These are phyloP conservation scores for Monilinia aucupariae DNA, from an alignment of 2,329 filamentous ascomycete species.

Conservation along the genomic window DNA sequence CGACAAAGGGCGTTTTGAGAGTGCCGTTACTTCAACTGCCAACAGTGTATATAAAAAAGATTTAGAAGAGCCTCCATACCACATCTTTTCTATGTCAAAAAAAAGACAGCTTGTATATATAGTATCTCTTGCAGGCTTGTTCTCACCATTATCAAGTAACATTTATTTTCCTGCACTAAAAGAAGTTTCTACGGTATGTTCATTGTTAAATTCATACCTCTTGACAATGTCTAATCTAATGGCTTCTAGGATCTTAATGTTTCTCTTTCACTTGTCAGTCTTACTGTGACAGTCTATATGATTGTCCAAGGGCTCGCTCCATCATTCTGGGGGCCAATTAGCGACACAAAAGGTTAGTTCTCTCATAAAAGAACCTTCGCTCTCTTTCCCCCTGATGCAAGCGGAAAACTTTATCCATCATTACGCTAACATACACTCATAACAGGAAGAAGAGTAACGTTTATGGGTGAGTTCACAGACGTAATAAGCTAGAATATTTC, in stretches of 20 bases:
- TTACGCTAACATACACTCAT: not conserved
- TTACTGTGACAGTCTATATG: conserved; percentile 45
- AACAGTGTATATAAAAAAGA: conserved; percentile 11
- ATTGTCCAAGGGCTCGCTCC: conserved; percentile 45
- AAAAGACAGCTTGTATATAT: conserved; percentile 45
- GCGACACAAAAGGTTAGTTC: conserved; percentile 23
- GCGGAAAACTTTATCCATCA: not conserved
- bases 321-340: conserved; percentile 43
- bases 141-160: conserved; percentile 23
- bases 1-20: not conserved
- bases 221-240: not conserved
- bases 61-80: conserved; percentile 20
- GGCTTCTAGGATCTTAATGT: conserved; percentile 6
- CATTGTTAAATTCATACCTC: not conserved
- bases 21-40: not conserved
- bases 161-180: conserved; percentile 25
- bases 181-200: conserved; percentile 6
- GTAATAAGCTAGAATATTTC: not conserved
- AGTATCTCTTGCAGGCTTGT: conserved; percentile 21
- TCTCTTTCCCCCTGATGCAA: too few species aligned
- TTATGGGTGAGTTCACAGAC: conserved; percentile 19
- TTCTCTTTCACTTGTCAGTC: conserved; percentile 31
- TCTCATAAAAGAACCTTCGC: not conserved
- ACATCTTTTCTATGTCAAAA: conserved; percentile 31
- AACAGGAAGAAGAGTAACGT: conserved; percentile 9